These are phyloP conservation scores for Chromera velia DNA, from an alignment of 73 alveolate species.

Conservation along the genomic window DNA sequence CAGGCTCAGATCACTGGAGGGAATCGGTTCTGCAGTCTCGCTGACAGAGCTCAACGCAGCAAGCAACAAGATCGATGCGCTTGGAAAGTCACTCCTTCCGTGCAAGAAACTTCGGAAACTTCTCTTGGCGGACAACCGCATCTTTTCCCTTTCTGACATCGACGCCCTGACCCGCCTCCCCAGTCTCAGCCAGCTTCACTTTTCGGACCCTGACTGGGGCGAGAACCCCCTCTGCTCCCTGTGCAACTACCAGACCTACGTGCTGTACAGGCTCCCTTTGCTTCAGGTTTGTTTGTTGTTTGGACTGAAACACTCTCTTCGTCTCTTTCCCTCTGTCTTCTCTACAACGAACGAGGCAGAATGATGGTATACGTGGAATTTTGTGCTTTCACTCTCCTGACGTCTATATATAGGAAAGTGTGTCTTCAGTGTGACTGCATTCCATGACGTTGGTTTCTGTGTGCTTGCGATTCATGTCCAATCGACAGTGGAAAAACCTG, in stretches of 20 bases:
- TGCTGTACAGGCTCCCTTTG: slow-evolving; percentile 54
- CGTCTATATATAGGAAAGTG: no score
- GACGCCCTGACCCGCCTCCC: slow-evolving; percentile 59
- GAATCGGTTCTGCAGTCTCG: not conserved
- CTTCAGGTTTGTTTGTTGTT: slow-evolving; percentile 1
- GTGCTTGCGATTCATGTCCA: no score
- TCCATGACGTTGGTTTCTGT: no score
- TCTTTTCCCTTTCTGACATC: slow-evolving; percentile 63
- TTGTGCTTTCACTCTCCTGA: no score
- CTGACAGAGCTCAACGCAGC: not conserved
- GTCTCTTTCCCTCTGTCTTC: no score
- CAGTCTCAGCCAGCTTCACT: slow-evolving; percentile 40
- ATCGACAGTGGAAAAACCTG: no score
- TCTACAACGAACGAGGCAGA: no score
- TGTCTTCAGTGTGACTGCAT: no score
- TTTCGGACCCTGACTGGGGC: slow-evolving; percentile 71
- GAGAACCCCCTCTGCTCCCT: slow-evolving; percentile 70
- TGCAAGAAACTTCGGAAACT: slow-evolving; percentile 48
- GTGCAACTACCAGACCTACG: slow-evolving; percentile 68
- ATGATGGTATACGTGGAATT: not conserved
- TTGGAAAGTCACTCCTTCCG: slow-evolving; percentile 55
- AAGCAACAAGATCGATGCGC: slow-evolving; percentile 4
- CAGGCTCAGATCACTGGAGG: slow-evolving; percentile 1
- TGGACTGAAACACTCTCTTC: no score
- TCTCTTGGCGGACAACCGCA: slow-evolving; percentile 53